Conservation (phyloP, 495 filamentous ascomycete genomes). For the Elasticomyces elasticus region DNA sequence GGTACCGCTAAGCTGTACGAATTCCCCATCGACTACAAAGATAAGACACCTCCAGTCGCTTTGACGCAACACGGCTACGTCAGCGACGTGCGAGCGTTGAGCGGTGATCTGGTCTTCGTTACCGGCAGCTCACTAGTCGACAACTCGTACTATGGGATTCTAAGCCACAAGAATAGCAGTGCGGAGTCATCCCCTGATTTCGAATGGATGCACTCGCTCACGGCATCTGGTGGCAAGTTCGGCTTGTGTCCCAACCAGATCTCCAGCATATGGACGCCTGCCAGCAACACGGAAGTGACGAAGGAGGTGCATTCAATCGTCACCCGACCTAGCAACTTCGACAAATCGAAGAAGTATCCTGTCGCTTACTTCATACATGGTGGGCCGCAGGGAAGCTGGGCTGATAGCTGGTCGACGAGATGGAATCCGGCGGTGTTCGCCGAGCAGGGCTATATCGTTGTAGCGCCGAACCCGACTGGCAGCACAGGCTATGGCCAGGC, state of each 20-base stretch:
- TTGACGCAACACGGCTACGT: constrained; percentile 17
- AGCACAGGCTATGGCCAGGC: constrained; percentile 42
- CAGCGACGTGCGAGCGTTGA: constrained; percentile 16
- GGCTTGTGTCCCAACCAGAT: constrained; percentile 41
- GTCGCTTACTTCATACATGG: constrained; percentile 44
- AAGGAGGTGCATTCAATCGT: constrained; percentile 45
- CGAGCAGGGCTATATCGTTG: constrained; percentile 49
- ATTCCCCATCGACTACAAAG: constrained; percentile 7
- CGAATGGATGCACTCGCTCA: constrained; percentile 47
- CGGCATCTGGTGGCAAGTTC: constrained; percentile 58
- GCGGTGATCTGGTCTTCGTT: constrained; percentile 27
- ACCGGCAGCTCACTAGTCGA: constrained; percentile 32
- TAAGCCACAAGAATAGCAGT: constrained; percentile 53
- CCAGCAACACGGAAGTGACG: constrained; percentile 25
- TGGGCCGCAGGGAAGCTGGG: constrained; percentile 43
- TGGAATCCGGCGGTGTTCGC: constrained; percentile 47
- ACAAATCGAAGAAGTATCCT: constrained; percentile 41
- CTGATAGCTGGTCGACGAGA: constrained; percentile 40
- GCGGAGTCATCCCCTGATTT: no score
- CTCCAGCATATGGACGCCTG: constrained; percentile 33
- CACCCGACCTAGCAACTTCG: constrained; percentile 44
- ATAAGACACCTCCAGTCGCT: background rate
- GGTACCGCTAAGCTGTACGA: constrained; percentile 18
- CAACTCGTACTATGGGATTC: constrained; percentile 27
- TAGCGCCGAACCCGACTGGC: constrained; percentile 46